Evolutionary conservation across 73 alveolate species (phyloP).

Genomic region (Paramecium primaurelia): DNA sequence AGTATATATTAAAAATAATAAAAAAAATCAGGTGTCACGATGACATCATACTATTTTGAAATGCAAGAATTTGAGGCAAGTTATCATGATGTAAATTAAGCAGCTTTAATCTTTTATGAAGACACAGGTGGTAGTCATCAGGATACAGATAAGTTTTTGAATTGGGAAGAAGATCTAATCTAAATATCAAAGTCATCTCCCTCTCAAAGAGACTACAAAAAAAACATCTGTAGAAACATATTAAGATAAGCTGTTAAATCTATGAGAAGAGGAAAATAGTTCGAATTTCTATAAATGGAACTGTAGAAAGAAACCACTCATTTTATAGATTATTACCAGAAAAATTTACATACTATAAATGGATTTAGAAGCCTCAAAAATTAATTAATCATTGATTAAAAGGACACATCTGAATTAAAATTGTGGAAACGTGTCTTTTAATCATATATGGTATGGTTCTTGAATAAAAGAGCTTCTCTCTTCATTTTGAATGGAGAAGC

Average conservation of each 20-base stretch:
- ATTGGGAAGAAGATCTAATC: neutral
- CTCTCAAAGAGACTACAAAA: conserved; percentile 6
- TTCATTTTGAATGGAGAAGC: conserved; percentile 49
- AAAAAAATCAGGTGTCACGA: neutral
- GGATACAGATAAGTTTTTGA: conserved; percentile 11
- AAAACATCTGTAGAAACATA: conserved; percentile 42
- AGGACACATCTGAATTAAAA: neutral
- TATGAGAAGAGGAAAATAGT: neutral
- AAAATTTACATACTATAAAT: neutral
- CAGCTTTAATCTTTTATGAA: conserved; percentile 11
- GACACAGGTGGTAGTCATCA: conserved; percentile 18
- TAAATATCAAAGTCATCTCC: neutral
- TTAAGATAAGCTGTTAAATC: conserved; percentile 33
- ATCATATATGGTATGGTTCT: conserved; percentile 14
- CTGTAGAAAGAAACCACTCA: neutral
- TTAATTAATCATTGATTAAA: neutral
- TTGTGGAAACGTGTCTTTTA: neutral
- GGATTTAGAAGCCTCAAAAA: conserved; percentile 37
- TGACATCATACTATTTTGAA: conserved; percentile 7
- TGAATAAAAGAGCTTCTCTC: neutral
- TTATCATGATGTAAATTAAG: neutral
- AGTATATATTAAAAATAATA: neutral
- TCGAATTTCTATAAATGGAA: conserved; percentile 21
- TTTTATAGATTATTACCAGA: neutral
- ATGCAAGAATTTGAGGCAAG: conserved; percentile 8